Evolutionary conservation across 495 filamentous ascomycete genomes (phyloP).

Genomic region (Tuber melanosporum): DNA sequence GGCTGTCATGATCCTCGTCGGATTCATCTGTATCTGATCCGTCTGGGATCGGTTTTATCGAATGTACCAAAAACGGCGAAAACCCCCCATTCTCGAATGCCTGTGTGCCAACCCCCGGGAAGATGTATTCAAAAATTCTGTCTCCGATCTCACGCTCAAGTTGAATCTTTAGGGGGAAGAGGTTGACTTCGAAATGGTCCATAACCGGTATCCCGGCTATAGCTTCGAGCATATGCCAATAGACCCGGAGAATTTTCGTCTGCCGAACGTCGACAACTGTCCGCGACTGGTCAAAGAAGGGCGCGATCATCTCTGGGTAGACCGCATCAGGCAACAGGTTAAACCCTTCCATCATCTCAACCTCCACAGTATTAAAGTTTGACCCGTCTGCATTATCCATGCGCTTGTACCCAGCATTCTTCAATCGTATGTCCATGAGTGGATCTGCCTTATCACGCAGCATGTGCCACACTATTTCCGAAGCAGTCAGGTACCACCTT

Average conservation of each 20-base stretch:
- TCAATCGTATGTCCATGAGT: slow-evolving; percentile 86
- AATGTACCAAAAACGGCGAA: slow-evolving; percentile 77
- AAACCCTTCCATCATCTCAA: slow-evolving; percentile 72
- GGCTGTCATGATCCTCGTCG: slow-evolving; percentile 41
- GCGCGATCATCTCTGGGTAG: slow-evolving; percentile 91
- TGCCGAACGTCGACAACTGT: slow-evolving; percentile 37
- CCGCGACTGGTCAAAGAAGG: slow-evolving; percentile 63
- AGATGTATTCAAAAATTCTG: slow-evolving; percentile 95
- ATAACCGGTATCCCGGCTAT: slow-evolving; percentile 96
- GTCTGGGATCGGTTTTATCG: slow-evolving; percentile 54
- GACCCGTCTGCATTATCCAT: slow-evolving; percentile 96
- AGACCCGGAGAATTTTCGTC: slow-evolving; percentile 77
- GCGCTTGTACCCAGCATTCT: slow-evolving; percentile 82
- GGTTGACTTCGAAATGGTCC: slow-evolving; percentile 91
- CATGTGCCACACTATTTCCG: slow-evolving; percentile 95
- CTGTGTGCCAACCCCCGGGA: slow-evolving; percentile 66
- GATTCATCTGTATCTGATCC: slow-evolving; percentile 59
- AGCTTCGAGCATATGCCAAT: slow-evolving; percentile 96
- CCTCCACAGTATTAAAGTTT: slow-evolving; percentile 82
- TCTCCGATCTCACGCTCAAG: slow-evolving; percentile 89
- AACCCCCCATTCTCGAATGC: slow-evolving; percentile 58
- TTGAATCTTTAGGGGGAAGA: slow-evolving; percentile 90
- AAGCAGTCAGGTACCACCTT: slow-evolving; percentile 81
- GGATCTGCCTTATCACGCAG: slow-evolving; percentile 77
- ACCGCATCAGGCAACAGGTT: slow-evolving; percentile 85